These are phyloP conservation scores for Zoysia matrella DNA, from an alignment of 202 grass and related monocot genomes.

Conservation along the genomic window DNA sequence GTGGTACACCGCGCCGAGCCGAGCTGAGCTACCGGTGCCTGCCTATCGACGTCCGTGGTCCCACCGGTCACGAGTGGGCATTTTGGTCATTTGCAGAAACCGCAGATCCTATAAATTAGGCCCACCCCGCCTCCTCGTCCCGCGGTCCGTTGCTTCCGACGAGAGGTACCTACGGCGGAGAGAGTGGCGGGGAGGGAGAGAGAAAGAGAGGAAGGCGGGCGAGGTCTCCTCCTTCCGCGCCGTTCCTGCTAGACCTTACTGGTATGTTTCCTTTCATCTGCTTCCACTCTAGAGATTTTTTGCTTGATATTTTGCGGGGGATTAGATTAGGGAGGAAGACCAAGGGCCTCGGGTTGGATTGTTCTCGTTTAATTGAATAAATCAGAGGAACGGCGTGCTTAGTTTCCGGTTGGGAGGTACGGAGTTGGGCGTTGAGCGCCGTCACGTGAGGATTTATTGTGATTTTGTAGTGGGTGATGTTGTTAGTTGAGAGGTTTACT, in stretches of 20 bases:
- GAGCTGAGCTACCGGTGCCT: constrained; percentile 9
- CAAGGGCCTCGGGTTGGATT: neutral
- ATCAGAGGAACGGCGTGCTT: neutral
- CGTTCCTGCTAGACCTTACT: neutral
- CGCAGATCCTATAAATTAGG: constrained; percentile 50
- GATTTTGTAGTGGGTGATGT: constrained; percentile 13
- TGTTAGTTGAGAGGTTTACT: constrained; percentile 20
- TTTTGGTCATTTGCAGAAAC: constrained; percentile 36
- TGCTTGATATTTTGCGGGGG: neutral
- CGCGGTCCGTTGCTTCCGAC: constrained; percentile 32
- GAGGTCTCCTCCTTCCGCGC: constrained; percentile 3
- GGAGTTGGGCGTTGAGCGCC: neutral
- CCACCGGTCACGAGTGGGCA: constrained; percentile 9
- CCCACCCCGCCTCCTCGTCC: neutral
- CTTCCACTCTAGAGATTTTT: neutral
- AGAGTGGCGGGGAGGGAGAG: neutral
- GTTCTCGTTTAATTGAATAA: neutral
- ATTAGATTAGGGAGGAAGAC: too few species aligned
- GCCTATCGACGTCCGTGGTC: constrained; percentile 41
- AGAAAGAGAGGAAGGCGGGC: neutral
- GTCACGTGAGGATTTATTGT: constrained; percentile 8
- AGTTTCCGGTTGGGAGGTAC: neutral
- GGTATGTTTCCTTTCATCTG: constrained; percentile 26
- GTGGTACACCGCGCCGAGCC: neutral
- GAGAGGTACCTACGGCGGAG: constrained; percentile 31